Evolutionary conservation across 202 grass and related monocot genomes (phyloP).

Genomic region (Panicum virgatum): DNA sequence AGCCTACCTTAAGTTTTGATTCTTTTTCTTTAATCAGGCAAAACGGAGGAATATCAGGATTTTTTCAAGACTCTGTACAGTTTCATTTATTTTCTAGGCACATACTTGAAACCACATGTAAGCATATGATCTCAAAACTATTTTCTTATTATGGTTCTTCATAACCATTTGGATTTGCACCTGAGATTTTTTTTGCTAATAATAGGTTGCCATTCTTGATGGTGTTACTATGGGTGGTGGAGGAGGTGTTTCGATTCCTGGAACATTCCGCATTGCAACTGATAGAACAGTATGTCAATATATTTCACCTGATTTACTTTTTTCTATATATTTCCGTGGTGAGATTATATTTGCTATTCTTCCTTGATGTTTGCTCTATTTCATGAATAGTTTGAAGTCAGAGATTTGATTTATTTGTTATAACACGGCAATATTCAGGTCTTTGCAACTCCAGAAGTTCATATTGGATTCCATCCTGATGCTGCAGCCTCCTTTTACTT

Average conservation of each 20-base stretch:
- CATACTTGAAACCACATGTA: slow-evolving; percentile 97
- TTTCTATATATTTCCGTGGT: slow-evolving; percentile 6
- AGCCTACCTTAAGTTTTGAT: slow-evolving; percentile 13
- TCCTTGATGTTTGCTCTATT: not conserved
- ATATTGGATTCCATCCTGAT: slow-evolving; percentile 98
- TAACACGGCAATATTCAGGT: slow-evolving; percentile 50
- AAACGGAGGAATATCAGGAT: slow-evolving; percentile 75
- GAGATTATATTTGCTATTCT: slow-evolving; percentile 10
- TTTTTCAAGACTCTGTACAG: slow-evolving; percentile 89
- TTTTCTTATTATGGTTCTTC: slow-evolving; percentile 7
- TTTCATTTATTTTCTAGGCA: slow-evolving; percentile 94
- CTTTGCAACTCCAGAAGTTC: slow-evolving; percentile 94
- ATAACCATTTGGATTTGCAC: slow-evolving; percentile 13
- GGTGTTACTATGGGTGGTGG: slow-evolving; percentile 98
- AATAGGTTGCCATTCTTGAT: slow-evolving; percentile 88
- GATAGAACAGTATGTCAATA: slow-evolving; percentile 72
- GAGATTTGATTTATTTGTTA: not conserved
- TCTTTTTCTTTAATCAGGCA: slow-evolving; percentile 53
- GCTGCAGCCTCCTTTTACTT: slow-evolving; percentile 97
- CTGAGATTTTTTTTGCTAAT: slow-evolving; percentile 8
- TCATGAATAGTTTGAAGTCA: slow-evolving; percentile 1
- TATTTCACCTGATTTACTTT: slow-evolving; percentile 11
- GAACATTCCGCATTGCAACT: slow-evolving; percentile 94
- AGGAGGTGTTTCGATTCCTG: slow-evolving; percentile 91
- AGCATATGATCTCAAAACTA: slow-evolving; percentile 31